Evolutionary conservation across 163 green algal genomes (phyloP), one percentile per base, ranked within the genome.

Genomic region (Chlamydomonas reinhardtii): DNA sequence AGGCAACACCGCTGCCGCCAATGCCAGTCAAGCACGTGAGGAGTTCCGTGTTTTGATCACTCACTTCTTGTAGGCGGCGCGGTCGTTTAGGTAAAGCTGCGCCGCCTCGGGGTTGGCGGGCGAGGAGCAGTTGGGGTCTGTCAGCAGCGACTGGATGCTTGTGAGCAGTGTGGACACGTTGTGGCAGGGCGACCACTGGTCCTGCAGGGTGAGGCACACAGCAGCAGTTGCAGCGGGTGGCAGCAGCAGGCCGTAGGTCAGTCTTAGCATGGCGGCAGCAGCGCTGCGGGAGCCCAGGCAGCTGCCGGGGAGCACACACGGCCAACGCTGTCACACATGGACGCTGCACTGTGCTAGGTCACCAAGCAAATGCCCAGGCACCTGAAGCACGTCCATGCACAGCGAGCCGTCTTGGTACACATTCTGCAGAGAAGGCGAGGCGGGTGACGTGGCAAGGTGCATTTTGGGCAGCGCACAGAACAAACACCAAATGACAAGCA

Each of bases 41-140:
- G n/a, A n/a, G n/a, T n/a, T n/a, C n/a, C n/a, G n/a, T n/a, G n/a
- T n/a, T n/a, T 25, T 43, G 32, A 2, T 34, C 24, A 32, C 78
- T 34, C 64, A 91, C 88, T 82, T 92, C 90, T 98, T 98, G 92
- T 98, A 98, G 43, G 92, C 94, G 35, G 83, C 0, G 22, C 84
- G 85, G 78, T 97, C 94, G 17, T 91, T 92, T 24, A 90, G 85
- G 88, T 96, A 97, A 16, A 97, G 74, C 65, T 94, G 86, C 14
- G 96, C 96, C 52, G 96, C 96, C 85, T 98, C 96, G 1, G 94
- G 93, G 86, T 98, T 98, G 24, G 96, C 96, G 12, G 96, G 96
- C 39, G 89, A 96, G n/a, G 91, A 70, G 64, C 94, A 96, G 92
- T 98, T 98, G 56, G 96, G 96, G 89, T 98, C 96, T 65, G 91